A percentile compares a stretch with the other conserved stretches of the same genome.
Conservation (phyloP, 148 eudicot species). For the Fagopyrum esculentum region DNA sequence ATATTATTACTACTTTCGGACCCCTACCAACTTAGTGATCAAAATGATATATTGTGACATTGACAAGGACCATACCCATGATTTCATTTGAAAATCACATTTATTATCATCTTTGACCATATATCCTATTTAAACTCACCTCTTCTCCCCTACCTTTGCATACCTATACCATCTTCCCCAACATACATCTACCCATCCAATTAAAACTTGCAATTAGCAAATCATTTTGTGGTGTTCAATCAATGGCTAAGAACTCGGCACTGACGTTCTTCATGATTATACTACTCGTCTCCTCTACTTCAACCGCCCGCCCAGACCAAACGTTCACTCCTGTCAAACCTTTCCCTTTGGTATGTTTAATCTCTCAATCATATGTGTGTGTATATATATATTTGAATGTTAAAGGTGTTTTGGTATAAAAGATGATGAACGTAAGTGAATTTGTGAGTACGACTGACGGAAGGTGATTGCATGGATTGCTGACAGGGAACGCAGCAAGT, state of each 20-base stretch:
- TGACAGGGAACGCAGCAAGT: neutral
- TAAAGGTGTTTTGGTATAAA: too few relatives aligned
- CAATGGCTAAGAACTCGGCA: neutral
- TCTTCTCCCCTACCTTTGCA: neutral
- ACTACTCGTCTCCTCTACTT: neutral
- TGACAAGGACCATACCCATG: neutral
- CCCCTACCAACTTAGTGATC: neutral
- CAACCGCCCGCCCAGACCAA: neutral
- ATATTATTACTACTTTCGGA: neutral
- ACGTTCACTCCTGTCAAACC: neutral
- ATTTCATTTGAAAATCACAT: neutral
- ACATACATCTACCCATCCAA: neutral
- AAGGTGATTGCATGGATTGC: neutral
- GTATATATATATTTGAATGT: too few relatives aligned
- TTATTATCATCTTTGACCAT: neutral
- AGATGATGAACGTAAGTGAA: too few relatives aligned
- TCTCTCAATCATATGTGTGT: neutral
- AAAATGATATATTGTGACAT: neutral
- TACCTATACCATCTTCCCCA: neutral
- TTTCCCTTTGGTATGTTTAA: neutral
- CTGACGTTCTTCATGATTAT: neutral
- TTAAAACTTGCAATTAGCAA: neutral
- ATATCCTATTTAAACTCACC: neutral
- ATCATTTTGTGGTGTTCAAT: neutral
- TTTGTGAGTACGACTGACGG: neutral